Evolutionary conservation across 768 basidiomycete genomes (phyloP).

Genomic region (Boletus patriciae): DNA sequence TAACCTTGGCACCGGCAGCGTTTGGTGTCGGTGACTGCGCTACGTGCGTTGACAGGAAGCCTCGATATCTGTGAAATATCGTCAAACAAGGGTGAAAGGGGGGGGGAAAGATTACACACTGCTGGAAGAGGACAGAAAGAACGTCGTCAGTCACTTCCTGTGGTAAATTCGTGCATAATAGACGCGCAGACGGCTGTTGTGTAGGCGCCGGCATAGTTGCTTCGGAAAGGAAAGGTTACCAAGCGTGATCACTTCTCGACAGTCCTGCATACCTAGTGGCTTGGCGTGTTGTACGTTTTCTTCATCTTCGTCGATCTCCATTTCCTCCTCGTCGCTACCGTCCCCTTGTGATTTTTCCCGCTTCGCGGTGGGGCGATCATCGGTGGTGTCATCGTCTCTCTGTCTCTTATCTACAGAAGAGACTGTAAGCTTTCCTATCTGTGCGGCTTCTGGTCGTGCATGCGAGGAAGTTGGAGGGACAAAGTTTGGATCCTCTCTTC

Average conservation of each 20-base stretch:
- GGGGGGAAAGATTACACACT: slow-evolving; percentile 56
- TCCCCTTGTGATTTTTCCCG: slow-evolving; percentile 66
- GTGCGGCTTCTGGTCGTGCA: slow-evolving; percentile 47
- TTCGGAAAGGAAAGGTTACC: slow-evolving; percentile 24
- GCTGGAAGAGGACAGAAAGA: slow-evolving; percentile 85
- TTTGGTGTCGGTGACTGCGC: slow-evolving; percentile 68
- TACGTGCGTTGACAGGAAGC: slow-evolving; percentile 72
- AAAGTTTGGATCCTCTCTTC: slow-evolving; percentile 77
- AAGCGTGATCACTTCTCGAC: neutral
- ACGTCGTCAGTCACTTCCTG: slow-evolving; percentile 88
- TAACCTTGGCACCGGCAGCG: slow-evolving; percentile 62
- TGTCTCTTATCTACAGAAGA: slow-evolving; percentile 56
- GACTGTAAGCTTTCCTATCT: slow-evolving; percentile 40
- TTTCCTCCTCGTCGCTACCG: slow-evolving; percentile 76
- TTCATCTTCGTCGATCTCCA: slow-evolving; percentile 94
- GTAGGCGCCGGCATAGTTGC: slow-evolving; percentile 46
- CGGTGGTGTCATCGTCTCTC: slow-evolving; percentile 60
- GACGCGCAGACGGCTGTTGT: slow-evolving; percentile 57
- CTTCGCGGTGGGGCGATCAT: slow-evolving; percentile 60
- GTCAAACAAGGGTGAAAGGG: neutral
- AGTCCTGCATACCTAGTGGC: slow-evolving; percentile 48
- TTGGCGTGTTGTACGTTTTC: slow-evolving; percentile 46
- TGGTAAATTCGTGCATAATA: slow-evolving; percentile 84
- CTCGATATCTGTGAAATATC: slow-evolving; percentile 63
- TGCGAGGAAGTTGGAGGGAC: slow-evolving; percentile 69